A percentile compares a stretch with the other conserved stretches of the same genome.
Evolutionary conservation across 192 early-diverging fungal genomes (phyloP).

Genomic region (Irineochytrium annulatum): DNA sequence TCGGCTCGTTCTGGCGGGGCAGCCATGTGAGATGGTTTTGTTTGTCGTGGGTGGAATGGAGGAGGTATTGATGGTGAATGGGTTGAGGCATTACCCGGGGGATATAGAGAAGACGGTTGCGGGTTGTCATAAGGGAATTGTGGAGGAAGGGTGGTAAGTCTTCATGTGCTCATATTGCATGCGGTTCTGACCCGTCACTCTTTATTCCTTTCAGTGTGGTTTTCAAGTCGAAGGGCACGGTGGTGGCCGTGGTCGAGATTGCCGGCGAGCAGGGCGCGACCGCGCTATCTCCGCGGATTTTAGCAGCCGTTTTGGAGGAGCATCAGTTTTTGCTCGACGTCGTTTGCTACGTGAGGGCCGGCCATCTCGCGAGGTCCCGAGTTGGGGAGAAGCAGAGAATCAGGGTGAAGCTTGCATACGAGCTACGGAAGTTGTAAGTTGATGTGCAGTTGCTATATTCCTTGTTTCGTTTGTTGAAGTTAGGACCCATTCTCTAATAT

Average conservation of each 20-base stretch:
- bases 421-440: conserved; percentile 15
- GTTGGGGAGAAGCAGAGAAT: not conserved
- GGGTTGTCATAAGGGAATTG: conserved; percentile 51
- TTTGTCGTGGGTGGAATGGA: conserved; percentile 72
- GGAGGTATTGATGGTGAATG: conserved; percentile 69
- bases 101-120: conserved; percentile 76
- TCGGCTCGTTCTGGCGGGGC: conserved; percentile 14
- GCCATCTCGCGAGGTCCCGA: not conserved
- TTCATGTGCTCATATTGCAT: not conserved
- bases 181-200: not conserved
- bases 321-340: conserved; percentile 5
- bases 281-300: not conserved
- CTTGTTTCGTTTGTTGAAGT: no score
- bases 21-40: conserved; percentile 62
- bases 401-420: conserved; percentile 1
- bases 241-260: not conserved
- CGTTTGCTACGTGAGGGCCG: not conserved
- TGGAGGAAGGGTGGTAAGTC: conserved; percentile 7
- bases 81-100: conserved; percentile 65
- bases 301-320: not conserved
- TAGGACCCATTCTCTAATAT: no score
- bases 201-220: not conserved
- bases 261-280: not conserved
- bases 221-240: not conserved
- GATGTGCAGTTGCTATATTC: no score